A percentile compares a stretch with the other conserved stretches of the same genome.
Conservation (phyloP, 805 yeast genomes). For the Lipomyces chichibuensis region DNA sequence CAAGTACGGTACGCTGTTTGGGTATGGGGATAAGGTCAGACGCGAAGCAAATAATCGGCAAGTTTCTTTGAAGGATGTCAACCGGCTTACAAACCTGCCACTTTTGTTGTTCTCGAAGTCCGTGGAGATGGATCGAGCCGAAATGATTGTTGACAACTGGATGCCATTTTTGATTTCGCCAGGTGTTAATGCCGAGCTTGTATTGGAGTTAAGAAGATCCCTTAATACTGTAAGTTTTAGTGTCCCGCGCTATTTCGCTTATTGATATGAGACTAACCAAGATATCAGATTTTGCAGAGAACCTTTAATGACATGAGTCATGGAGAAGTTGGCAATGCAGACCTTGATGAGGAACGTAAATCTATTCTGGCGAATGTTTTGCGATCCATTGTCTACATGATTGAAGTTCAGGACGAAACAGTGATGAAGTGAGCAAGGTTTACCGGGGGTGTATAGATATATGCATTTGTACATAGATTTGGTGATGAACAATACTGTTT, state of each 20-base stretch:
- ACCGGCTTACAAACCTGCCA: slow-evolving; percentile 10
- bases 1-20: slow-evolving; percentile 20
- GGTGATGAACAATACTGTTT: neutral
- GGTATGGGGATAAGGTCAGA: slow-evolving; percentile 29
- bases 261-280: neutral
- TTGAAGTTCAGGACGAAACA: slow-evolving; percentile 14
- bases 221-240: neutral
- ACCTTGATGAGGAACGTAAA: neutral
- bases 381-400: slow-evolving; percentile 13
- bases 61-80: slow-evolving; percentile 18
- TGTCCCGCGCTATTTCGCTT: neutral
- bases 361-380: slow-evolving; percentile 4
- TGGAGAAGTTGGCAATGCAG: neutral
- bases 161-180: slow-evolving; percentile 20
- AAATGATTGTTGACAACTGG: slow-evolving; percentile 26
- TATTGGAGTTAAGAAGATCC: neutral
- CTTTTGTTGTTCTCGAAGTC: slow-evolving; percentile 16
- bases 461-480: neutral
- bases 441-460: neutral
- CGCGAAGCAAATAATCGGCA: slow-evolving; percentile 21
- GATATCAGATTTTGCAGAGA: slow-evolving; percentile 3
- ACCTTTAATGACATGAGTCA: slow-evolving; percentile 4
- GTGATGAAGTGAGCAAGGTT: neutral
- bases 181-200: neutral
- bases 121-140: neutral